Percentiles rank a stretch among this genome's conserved stretches.
These are phyloP conservation scores for Cladophialophora exuberans DNA, from an alignment of 2,329 filamentous ascomycete genomes.

Conservation along the genomic window DNA sequence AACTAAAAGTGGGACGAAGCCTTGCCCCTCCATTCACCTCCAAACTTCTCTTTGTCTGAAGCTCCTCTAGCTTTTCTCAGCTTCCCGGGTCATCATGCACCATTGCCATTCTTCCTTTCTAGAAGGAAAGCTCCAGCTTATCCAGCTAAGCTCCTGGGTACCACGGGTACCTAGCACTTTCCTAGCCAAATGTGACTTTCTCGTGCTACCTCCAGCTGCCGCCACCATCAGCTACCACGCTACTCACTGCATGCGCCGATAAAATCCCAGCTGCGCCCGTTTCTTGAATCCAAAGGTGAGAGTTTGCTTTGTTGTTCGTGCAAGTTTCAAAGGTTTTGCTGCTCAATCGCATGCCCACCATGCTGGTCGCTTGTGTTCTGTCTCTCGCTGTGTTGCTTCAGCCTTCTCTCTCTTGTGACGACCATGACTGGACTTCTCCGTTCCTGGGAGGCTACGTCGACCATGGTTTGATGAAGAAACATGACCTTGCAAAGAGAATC, in stretches of 20 bases:
- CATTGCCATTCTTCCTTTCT: not conserved
- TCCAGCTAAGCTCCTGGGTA: too few relatives aligned
- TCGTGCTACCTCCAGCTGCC: not conserved
- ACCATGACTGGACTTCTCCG: constrained; percentile 33
- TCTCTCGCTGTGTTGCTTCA: constrained; percentile 8
- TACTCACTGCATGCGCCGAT: too few relatives aligned
- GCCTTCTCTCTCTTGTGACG: constrained; percentile 22
- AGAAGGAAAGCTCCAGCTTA: constrained; percentile 1
- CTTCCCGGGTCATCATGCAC: not conserved
- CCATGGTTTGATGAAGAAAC: constrained; percentile 29
- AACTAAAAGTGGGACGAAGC: not conserved
- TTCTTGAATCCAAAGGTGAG: not conserved
- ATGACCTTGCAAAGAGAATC: constrained; percentile 31
- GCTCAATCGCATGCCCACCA: constrained; percentile 13
- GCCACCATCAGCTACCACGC: not conserved
- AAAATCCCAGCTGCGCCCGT: not conserved
- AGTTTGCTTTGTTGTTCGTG: too few relatives aligned
- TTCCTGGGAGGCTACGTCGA: constrained; percentile 30
- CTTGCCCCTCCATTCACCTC: constrained; percentile 1
- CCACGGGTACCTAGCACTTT: too few relatives aligned
- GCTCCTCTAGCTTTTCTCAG: not conserved
- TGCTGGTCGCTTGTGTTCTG: constrained; percentile 22
- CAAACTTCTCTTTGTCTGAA: not conserved
- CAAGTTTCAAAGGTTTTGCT: too few relatives aligned
- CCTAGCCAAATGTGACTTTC: too few relatives aligned